Percentiles rank a stretch among this genome's conserved stretches.
phyloP scores from a whole-genome alignment of 257 asterid species.

The Ehretia macrophylla region DNA sequence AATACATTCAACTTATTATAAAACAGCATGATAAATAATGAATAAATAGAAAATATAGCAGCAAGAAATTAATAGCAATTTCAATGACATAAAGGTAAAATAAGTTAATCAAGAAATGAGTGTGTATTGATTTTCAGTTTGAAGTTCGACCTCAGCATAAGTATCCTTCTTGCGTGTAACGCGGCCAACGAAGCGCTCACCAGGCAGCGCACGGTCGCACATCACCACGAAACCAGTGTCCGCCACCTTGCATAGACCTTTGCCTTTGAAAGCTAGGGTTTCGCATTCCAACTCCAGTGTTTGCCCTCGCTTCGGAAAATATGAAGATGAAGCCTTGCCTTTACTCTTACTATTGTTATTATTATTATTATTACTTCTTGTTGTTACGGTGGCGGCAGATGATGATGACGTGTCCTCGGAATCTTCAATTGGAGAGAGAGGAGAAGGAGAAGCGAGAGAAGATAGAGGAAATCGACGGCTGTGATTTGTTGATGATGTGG shows the following conservation, averaged over 20 bases:
- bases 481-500: conserved; percentile 7
- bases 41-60: too few species aligned
- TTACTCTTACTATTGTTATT: conserved; percentile 2
- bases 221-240: conserved; percentile 73
- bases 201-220: conserved; percentile 94
- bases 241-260: conserved; percentile 81
- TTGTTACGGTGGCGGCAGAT: conserved; percentile 8
- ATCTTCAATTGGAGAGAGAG: conserved; percentile 28
- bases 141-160: conserved; percentile 72
- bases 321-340: conserved; percentile 21
- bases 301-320: conserved; percentile 85
- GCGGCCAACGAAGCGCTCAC: conserved; percentile 82
- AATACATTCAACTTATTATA: too few species aligned
- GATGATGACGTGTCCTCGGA: conserved; percentile 31
- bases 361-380: conserved; percentile 2
- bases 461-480: conserved; percentile 22
- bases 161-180: conserved; percentile 71
- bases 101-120: too few species aligned
- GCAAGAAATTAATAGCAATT: too few species aligned
- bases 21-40: too few species aligned
- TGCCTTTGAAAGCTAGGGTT: conserved; percentile 85
- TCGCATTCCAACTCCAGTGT: conserved; percentile 81
- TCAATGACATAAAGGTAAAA: too few species aligned
- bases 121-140: too few species aligned
- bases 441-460: conserved; percentile 34